Evolutionary conservation across 1,284 basidiomycete species (phyloP), one percentile per base, ranked within the genome.

Genomic region (Sanguinoderma infundibulare): DNA sequence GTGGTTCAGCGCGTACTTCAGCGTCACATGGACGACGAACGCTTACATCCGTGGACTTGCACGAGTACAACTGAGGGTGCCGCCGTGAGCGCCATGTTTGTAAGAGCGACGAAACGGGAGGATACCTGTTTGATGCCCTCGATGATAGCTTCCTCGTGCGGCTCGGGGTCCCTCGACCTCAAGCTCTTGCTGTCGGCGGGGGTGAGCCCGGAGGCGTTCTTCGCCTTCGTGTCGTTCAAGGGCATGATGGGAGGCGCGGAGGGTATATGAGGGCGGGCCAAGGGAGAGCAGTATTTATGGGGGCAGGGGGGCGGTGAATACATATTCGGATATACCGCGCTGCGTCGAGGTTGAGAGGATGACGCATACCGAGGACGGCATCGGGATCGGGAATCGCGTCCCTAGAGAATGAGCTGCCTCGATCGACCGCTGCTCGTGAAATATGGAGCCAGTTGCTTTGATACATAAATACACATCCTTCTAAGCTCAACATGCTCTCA

Each of bases 131-230:
- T 80, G 35, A 84, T 73, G 7, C 76, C 74, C 28, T 73, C 46
- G 35, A 83, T 67, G 38, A 82, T 76, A 26, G 72, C 70, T 39
- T 75, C 64, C 65, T 83, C 81, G 32, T 78, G 69, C 2, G 72
- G 66, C 53, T 79, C 71, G 5, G 73, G 60, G 14, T 55, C 60
- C 14, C 81, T 72, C 62, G 81, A 81, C 42, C 72, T 69, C 10
- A 83, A 73, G 22, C 68, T 67, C 65, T 76, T 78, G 14, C 77
- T 75, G 54, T 79, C 73, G 15, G 72, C 72, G 5, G 80, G 75
- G 8, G 72, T 72, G 32, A 84, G 67, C 0, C 81, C 82, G 3
- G 81, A 73, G 4, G 80, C 76, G 59, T 83, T 83, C 34, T 59
- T 60, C 3, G 67, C 65, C 8, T 71, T 63, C n/a, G 61, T 62